Base-by-base conservation (phyloP, 331 rosid genomes). In the Quercus tomentella region DNA sequence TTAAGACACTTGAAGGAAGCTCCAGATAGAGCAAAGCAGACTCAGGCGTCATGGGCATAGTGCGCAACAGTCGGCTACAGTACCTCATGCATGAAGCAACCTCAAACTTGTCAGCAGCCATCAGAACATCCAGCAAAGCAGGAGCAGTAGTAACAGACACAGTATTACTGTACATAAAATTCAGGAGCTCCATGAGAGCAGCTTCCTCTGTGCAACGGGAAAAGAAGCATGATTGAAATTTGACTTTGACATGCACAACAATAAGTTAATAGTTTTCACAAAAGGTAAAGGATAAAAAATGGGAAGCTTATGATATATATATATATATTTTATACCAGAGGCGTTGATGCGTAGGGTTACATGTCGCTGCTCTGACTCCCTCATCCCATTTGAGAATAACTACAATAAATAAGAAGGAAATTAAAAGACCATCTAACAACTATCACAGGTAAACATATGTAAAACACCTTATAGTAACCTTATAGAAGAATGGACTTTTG, bases 51-150 rank as follows among this genome's bases (percentile, higher is more conserved):
- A 94, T 94, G 62, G 93, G 61, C 75, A 86, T 74, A 75, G 85
- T 89, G 61, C 97, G 89, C 85, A 94, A 74, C 54, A 89, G 78
- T 28, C 87, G 80, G 79, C 97, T 92, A 81, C 98, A 94, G 70
- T 89, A 72, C 80, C 97, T 89, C 98, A 94, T 94, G 88, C 98
- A 94, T 43, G 98, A 94, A 70, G 97, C 95, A 52, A 94, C 98
- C 86, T 94, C 93, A 87, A 92, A 94, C 79, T 92, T 94, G 83
- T 94, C 98, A n/a, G 98, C 98, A 70, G 97, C 97, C 98, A 94
- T 92, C 79, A 94, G 88, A 66, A 94, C 97, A 79, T 94, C 98
- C 33, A 94, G 90, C 84, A 94, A 83, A 76, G 88, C 95, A 49
- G 97, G 90, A 70, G 98, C 94, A 6, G 97, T 76, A 65, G 84